A percentile compares a stretch with the other conserved stretches of the same genome.
These are phyloP conservation scores for Xylaria sp. DNA, from an alignment of 2,329 filamentous ascomycete species.

Conservation along the genomic window DNA sequence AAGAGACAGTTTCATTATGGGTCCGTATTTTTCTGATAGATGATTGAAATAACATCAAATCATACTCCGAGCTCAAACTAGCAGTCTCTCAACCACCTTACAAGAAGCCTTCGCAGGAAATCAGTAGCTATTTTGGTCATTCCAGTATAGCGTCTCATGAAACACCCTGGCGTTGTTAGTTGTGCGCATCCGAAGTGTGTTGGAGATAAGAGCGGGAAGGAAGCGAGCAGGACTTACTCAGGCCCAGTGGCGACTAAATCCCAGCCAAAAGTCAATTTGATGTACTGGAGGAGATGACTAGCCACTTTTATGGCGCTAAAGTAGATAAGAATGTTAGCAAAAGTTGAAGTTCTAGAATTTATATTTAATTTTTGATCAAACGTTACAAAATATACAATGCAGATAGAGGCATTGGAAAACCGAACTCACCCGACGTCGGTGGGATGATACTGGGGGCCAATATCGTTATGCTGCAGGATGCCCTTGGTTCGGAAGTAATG, in stretches of 20 bases:
- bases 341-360: no score
- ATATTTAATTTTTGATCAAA: no score
- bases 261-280: constrained; percentile 62
- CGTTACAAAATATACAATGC: no score
- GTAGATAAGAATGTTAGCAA: no score
- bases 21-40: no score
- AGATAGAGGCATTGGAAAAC: no score
- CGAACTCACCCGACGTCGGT: constrained; percentile 68
- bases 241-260: constrained; percentile 59
- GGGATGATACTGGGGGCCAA: constrained; percentile 62
- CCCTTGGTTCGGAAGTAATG: constrained; percentile 67
- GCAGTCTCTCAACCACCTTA: not conserved
- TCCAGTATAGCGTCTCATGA: constrained; percentile 59
- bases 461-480: constrained; percentile 67
- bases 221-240: constrained; percentile 48
- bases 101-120: not conserved
- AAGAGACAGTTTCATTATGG: no score
- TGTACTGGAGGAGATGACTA: constrained; percentile 63
- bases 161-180: constrained; percentile 37
- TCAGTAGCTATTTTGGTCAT: constrained; percentile 53
- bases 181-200: not conserved
- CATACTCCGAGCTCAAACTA: not conserved
- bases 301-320: constrained; percentile 66
- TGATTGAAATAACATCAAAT: no score
- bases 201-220: not conserved